These are phyloP conservation scores for Suhomyces panamericanus DNA, from an alignment of 1,139 yeast species.

Conservation along the genomic window DNA sequence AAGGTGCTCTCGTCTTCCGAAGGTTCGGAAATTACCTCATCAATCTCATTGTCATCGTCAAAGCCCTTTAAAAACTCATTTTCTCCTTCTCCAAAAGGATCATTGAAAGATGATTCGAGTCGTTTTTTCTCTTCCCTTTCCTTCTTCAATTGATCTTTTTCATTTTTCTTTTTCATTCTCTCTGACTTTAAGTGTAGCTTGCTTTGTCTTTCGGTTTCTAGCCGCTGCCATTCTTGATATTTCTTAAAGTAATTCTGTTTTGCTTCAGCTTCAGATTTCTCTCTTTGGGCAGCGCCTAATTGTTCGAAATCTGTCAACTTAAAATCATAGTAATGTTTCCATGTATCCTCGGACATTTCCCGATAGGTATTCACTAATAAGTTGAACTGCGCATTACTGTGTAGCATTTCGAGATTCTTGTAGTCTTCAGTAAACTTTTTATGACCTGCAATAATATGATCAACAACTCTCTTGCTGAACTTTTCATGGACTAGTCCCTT, in stretches of 20 bases:
- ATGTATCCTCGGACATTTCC: slow-evolving; percentile 41
- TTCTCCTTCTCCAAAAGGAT: slow-evolving; percentile 19
- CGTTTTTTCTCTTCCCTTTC: slow-evolving; percentile 16
- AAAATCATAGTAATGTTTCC: slow-evolving; percentile 42
- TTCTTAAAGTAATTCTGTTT: slow-evolving; percentile 16
- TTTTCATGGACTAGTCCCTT: slow-evolving; percentile 44
- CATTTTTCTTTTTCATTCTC: slow-evolving; percentile 16
- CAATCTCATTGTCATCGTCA: slow-evolving; percentile 11
- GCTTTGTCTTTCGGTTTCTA: slow-evolving; percentile 22
- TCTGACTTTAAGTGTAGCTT: slow-evolving; percentile 15
- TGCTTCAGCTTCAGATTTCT: slow-evolving; percentile 13
- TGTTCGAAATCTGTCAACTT: slow-evolving; percentile 45
- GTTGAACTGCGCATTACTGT: slow-evolving; percentile 45
- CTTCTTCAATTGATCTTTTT: slow-evolving; percentile 17
- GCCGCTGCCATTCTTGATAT: slow-evolving; percentile 21
- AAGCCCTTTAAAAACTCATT: slow-evolving; percentile 15
- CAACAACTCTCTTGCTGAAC: slow-evolving; percentile 35
- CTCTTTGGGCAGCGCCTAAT: slow-evolving; percentile 24
- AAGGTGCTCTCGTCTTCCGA: slow-evolving; percentile 14
- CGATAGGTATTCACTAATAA: slow-evolving; percentile 43
- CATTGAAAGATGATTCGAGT: slow-evolving; percentile 22
- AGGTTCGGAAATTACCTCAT: slow-evolving; percentile 9
- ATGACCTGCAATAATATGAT: slow-evolving; percentile 31
- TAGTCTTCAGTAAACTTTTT: slow-evolving; percentile 38
- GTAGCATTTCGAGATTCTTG: slow-evolving; percentile 46